Base-by-base conservation (phyloP, 2,329 filamentous ascomycete species). In the Sporothrix brunneoviolacea region DNA sequence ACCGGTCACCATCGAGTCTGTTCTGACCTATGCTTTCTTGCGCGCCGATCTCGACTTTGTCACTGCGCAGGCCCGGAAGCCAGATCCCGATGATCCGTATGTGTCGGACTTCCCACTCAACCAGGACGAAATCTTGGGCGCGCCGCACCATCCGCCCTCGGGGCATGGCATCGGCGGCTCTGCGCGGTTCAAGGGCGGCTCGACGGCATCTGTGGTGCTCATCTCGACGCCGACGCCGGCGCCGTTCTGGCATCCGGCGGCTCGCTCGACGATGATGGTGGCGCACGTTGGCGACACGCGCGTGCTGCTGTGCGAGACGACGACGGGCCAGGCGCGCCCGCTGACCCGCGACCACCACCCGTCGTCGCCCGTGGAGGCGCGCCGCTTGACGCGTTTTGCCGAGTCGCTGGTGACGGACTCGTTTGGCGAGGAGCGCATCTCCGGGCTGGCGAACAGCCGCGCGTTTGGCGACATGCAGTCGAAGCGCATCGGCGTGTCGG, bases 351-450 rank as follows among this genome's bases (percentile, higher is more conserved):
- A 95, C 65, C 93, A 98, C 67, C 93, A 95, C 64, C 91, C 93
- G 0, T 87, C 83, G n/a, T 82, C 86, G 4, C 93, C 93, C 0
- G 75, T 83, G 50, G 93, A 98, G 71, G 84, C 86, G 9, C 83
- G 82, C 37, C 82, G 93, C 8, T 77, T 98, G 21, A 85, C 91
- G 39, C 84, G 91, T 43, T 87, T 90, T 2, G 70, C 72, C 32
- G 81, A 86, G 27, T 84, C 75, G 22, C 91, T 97, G 64, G 85
- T 95, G 16, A 93, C 91, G 0, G 93, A 98, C 69, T 94, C 88
- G 30, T 98, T 98, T 65, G 93, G 93, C 62, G 93, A 98, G 69
- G 91, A 97, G 69, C 89, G 93, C 59, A 93, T 98, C 67, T 84
- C 84, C 13, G 91, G 93, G 0, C 77, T 98, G 0, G 93, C 93